These are phyloP conservation scores for Trichoderma endophyticum DNA, from an alignment of 2,329 filamentous ascomycete genomes.

Conservation along the genomic window DNA sequence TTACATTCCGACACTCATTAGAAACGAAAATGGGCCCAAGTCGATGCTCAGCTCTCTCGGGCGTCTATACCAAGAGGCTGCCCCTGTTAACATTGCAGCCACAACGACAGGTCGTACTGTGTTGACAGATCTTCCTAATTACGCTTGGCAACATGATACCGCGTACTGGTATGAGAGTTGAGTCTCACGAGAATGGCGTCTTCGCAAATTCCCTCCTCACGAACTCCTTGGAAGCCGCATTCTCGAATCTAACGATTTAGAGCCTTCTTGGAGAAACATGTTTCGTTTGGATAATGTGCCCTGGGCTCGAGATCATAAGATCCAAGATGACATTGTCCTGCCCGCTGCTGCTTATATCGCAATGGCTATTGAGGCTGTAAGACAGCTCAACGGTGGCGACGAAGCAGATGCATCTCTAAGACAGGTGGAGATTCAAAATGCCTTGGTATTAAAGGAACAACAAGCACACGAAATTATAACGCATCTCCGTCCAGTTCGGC, in stretches of 20 bases:
- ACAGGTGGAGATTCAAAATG: slow-evolving; percentile 18
- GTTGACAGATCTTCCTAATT: slow-evolving; percentile 35
- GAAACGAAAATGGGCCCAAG: slow-evolving; percentile 16
- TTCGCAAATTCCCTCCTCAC: slow-evolving; percentile 25
- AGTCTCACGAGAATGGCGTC: slow-evolving; percentile 25
- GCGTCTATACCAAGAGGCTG: slow-evolving; percentile 19
- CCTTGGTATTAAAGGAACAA: slow-evolving; percentile 14
- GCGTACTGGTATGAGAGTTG: slow-evolving; percentile 26
- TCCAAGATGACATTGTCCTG: slow-evolving; percentile 40
- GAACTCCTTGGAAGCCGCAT: slow-evolving; percentile 31
- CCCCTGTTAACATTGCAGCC: slow-evolving; percentile 18
- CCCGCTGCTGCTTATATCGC: slow-evolving; percentile 42
- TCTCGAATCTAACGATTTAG: slow-evolving; percentile 29
- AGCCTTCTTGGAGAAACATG: slow-evolving; percentile 41
- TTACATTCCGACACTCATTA: slow-evolving; percentile 23
- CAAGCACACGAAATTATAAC: slow-evolving; percentile 21
- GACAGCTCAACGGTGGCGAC: slow-evolving; percentile 19
- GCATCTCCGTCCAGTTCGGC: slow-evolving; percentile 4
- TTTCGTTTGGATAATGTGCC: slow-evolving; percentile 36
- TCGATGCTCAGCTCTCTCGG: slow-evolving; percentile 22
- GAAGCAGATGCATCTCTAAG: slow-evolving; percentile 3
- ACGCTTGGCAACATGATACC: slow-evolving; percentile 27
- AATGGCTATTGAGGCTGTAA: slow-evolving; percentile 42
- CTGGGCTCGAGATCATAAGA: slow-evolving; percentile 45
- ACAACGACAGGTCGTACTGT: slow-evolving; percentile 20